Evolutionary conservation across 768 basidiomycete species (phyloP), one percentile per base, ranked within the genome.

Genomic region (Hydnomerulius pinastri): DNA sequence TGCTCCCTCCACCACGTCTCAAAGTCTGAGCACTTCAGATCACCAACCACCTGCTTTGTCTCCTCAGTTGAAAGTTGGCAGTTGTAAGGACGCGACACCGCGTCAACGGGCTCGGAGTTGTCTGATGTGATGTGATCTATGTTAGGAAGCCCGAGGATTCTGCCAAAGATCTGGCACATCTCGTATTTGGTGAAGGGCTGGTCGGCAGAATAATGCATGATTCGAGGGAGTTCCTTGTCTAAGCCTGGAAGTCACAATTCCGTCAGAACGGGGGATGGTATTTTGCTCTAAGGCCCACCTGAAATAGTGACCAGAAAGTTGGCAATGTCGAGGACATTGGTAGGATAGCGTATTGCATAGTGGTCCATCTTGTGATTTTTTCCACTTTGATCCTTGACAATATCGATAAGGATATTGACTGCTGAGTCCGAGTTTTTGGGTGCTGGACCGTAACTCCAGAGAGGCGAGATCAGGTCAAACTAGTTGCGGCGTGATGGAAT

Each of bases 291-390:
- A 27, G 8, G 69, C 78, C 42, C 54, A 92, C 92, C 77, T 20
- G 82, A 74, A 4, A 96, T 75, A 32, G 89, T 84, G 36, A 86
- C 84, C 27, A 98, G 76, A 61, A 96, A 95, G 18, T 81, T 74
- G 2, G 89, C 93, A 46, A 98, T 87, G 62, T 98, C 95, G 27
- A 85, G 61, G 10, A 92, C 85, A 60, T 93, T 93, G 21, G 96
- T 98, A 0, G 96, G 96, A 71, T 88, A 96, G 24, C 96, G 80
- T 15, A 87, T 90, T 21, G 92, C 93, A 64, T 85, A 96, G 66
- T 96, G 87, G 65, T 99, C 96, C 96, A 98, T 98, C 67, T 85
- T 92, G 74, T 94, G 94, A 29, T 72, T 73, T 71, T 94, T 94
- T 2, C 90, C 90, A 5, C 87, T 88, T 58, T 89, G 90, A 63